These are phyloP conservation scores for Aspergillus brasiliensis DNA, from an alignment of 2,329 filamentous ascomycete genomes.

Conservation along the genomic window DNA sequence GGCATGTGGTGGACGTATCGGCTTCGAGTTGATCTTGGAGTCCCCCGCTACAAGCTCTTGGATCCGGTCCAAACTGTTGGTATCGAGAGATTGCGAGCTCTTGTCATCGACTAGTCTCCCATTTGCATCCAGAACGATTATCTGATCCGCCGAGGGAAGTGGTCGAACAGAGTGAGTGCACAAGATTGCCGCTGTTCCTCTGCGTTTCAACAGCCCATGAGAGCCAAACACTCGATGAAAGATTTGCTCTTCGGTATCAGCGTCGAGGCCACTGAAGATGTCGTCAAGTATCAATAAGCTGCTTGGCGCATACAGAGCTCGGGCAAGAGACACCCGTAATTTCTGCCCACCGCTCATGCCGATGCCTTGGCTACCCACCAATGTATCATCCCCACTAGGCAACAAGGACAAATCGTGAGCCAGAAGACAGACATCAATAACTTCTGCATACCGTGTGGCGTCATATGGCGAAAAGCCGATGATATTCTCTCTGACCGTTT, in stretches of 20 bases:
- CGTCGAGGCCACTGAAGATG: slow-evolving; percentile 17
- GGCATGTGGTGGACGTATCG: too few relatives aligned
- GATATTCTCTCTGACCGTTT: slow-evolving; percentile 61
- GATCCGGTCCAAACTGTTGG: too few relatives aligned
- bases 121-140: not conserved
- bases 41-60: too few relatives aligned
- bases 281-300: slow-evolving; percentile 21
- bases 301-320: slow-evolving; percentile 18
- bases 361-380: not conserved
- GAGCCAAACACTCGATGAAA: slow-evolving; percentile 10
- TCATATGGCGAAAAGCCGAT: slow-evolving; percentile 12
- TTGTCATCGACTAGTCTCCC: too few relatives aligned
- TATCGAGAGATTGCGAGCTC: too few relatives aligned
- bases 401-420: slow-evolving; percentile 27
- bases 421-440: slow-evolving; percentile 25
- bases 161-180: too few relatives aligned
- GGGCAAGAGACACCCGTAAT: slow-evolving; percentile 7
- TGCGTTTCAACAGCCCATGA: slow-evolving; percentile 1
- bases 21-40: too few relatives aligned
- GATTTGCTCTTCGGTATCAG: slow-evolving; percentile 7
- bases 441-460: slow-evolving; percentile 20
- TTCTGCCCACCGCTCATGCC: not conserved
- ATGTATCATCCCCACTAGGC: slow-evolving; percentile 21
- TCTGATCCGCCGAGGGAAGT: not conserved
- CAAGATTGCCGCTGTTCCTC: too few relatives aligned